phyloP scores from a whole-genome alignment of 1,284 basidiomycete genomes.

The Kwoniella shivajii region DNA sequence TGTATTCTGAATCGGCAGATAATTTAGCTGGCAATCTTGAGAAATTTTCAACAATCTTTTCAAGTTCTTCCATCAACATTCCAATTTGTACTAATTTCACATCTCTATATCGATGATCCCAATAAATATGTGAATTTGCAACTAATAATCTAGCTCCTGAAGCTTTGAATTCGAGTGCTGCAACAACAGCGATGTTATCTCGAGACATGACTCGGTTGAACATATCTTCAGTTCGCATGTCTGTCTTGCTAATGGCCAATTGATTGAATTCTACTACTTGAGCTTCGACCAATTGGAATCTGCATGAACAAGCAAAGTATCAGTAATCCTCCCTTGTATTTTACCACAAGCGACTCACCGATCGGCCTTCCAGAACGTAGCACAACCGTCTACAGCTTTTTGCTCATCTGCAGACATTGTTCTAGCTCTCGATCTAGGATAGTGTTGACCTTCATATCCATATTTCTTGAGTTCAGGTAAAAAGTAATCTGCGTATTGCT shows the following conservation, averaged over 20 bases:
- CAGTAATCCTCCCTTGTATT: constrained; percentile 1
- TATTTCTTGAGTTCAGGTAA: constrained; percentile 71
- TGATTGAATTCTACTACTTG: constrained; percentile 94
- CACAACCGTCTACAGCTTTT: constrained; percentile 91
- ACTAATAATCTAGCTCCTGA: constrained; percentile 87
- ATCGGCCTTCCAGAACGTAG: constrained; percentile 89
- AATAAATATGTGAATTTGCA: constrained; percentile 89
- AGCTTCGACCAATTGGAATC: constrained; percentile 90
- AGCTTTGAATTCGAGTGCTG: constrained; percentile 80
- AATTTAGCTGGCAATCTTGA: constrained; percentile 37
- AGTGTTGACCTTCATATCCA: constrained; percentile 90
- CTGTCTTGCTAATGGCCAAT: constrained; percentile 86
- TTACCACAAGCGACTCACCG: constrained; percentile 64
- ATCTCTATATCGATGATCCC: constrained; percentile 91
- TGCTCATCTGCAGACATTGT: constrained; percentile 89
- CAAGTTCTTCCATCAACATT: constrained; percentile 87
- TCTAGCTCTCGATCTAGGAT: constrained; percentile 90
- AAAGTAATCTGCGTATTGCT: constrained; percentile 94
- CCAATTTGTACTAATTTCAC: constrained; percentile 97
- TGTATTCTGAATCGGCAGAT: constrained; percentile 40
- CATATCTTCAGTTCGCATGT: constrained; percentile 99
- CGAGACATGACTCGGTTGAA: constrained; percentile 97
- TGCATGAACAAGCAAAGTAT: constrained; percentile 45
- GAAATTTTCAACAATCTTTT: constrained; percentile 84
- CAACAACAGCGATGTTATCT: constrained; percentile 90